Evolutionary conservation across 2,329 filamentous ascomycete genomes (phyloP).

Genomic region (Diaporthe sp.): DNA sequence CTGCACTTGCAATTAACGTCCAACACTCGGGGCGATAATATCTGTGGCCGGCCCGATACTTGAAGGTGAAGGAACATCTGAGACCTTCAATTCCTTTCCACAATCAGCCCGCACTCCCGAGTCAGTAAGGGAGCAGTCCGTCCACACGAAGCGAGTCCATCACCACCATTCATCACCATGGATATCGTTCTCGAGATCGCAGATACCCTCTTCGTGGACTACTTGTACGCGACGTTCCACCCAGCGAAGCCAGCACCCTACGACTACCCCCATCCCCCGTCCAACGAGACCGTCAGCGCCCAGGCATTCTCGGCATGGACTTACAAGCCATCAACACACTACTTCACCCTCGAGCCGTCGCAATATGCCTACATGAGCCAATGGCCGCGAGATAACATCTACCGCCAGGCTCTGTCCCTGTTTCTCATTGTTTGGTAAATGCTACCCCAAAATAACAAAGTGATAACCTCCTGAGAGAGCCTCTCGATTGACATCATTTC

Average conservation of each 20-base stretch:
- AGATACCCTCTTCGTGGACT: conserved; percentile 87
- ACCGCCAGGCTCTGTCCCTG: conserved; percentile 79
- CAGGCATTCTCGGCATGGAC: conserved; percentile 71
- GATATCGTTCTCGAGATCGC: conserved; percentile 90
- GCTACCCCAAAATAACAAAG: neutral
- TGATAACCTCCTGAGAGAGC: neutral
- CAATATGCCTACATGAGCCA: conserved; percentile 83
- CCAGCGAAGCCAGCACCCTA: conserved; percentile 70
- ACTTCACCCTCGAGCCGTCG: conserved; percentile 77
- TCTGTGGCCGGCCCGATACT: neutral
- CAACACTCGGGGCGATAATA: neutral
- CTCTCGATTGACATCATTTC: neutral
- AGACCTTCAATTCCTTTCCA: neutral
- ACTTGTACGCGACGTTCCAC: conserved; percentile 78
- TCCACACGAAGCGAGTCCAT: neutral
- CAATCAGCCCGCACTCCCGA: neutral
- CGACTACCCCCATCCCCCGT: conserved; percentile 62
- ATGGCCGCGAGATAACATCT: conserved; percentile 82
- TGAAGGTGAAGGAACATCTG: neutral
- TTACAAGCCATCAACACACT: conserved; percentile 80
- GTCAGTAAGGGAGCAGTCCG: neutral
- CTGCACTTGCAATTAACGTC: neutral
- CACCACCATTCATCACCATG: conserved; percentile 69
- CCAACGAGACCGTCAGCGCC: conserved; percentile 63
- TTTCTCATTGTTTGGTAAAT: conserved; percentile 88